Percentiles rank a stretch among this genome's conserved stretches.
phyloP scores from a whole-genome alignment of 1,284 basidiomycete species.

The Ceratobasidium sp. region DNA sequence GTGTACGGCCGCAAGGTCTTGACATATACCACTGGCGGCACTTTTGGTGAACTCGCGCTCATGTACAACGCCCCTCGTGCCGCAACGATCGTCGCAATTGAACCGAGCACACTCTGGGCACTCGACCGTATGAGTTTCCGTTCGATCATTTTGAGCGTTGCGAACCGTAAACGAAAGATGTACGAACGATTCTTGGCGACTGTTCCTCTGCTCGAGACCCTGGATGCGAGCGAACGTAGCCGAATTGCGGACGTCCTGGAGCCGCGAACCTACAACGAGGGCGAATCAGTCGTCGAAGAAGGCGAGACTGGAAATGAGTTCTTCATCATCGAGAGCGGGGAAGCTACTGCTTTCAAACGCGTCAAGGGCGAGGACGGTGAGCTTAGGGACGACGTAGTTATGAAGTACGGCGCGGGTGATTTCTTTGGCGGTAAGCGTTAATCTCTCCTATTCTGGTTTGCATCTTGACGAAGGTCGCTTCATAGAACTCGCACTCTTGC shows the following conservation, averaged over 20 bases:
- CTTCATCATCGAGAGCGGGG: conserved; percentile 95
- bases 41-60: conserved; percentile 95
- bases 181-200: conserved; percentile 94
- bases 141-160: conserved; percentile 92
- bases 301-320: conserved; percentile 97
- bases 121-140: conserved; percentile 98
- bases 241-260: conserved; percentile 97
- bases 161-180: conserved; percentile 88
- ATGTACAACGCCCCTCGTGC: conserved; percentile 98
- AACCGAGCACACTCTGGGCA: conserved; percentile 89
- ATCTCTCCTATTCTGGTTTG: neutral
- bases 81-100: conserved; percentile 88
- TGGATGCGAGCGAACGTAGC: conserved; percentile 87
- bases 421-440: conserved; percentile 90
- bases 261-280: conserved; percentile 81
- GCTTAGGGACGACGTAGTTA: conserved; percentile 71
- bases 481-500: conserved; percentile 82
- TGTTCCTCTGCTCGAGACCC: conserved; percentile 87
- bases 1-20: conserved; percentile 83
- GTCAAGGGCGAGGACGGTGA: conserved; percentile 67
- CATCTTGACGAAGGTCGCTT: neutral
- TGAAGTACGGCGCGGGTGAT: conserved; percentile 84
- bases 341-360: conserved; percentile 85
- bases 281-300: conserved; percentile 86
- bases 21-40: conserved; percentile 84